Base-by-base conservation (phyloP, 1,139 yeast species). In the Sporopachydermia cereana region DNA sequence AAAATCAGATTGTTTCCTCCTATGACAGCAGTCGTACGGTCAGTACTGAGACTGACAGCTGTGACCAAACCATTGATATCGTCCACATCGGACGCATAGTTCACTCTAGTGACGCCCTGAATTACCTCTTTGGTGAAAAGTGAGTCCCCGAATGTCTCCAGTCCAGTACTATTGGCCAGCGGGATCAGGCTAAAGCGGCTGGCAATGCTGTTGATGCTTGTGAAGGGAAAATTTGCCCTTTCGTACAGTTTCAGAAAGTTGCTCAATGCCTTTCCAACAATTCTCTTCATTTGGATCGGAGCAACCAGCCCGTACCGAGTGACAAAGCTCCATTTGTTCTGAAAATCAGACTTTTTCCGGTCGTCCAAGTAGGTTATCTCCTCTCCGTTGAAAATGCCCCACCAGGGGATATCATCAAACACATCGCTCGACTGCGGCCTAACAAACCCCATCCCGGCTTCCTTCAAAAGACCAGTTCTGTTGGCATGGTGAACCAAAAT, bases 1-100 rank as follows among this genome's bases (percentile, higher is more conserved):
- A 71, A 70, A 5, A 71, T 63, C 45, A 53, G 57, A 54, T 58
- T 64, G 49, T 69, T 70, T 3, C 75, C 75, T 4, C 73, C 75
- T 2, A 53, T 51, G 3, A 70, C 61, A 2, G 57, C 52, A 14
- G 49, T 47, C 2, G 63, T 58, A 18, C 55, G 60, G 4, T 57
- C 57, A 1, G 73, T 66, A 2, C 69, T 64, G 23, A 68, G 39
- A n/a, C 66, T 56, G 9, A 69, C 70, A 30, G 63, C 46, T 1
- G 67, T 56, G 1, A 66, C 74, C 23, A 70, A 47, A 0, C 64
- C 66, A 46, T 69, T 71, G 22, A 69, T 59, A 17, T 62, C 54
- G 41, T 60, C 53, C 7, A 68, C 44, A 45, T 66, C 57, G 23
- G 63, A 68, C 1, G 68, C 66, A 50, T 69, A 71, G 52, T 69